Conservation (phyloP, 495 filamentous ascomycete genomes). For the Massariosphaeria phaeospora region DNA sequence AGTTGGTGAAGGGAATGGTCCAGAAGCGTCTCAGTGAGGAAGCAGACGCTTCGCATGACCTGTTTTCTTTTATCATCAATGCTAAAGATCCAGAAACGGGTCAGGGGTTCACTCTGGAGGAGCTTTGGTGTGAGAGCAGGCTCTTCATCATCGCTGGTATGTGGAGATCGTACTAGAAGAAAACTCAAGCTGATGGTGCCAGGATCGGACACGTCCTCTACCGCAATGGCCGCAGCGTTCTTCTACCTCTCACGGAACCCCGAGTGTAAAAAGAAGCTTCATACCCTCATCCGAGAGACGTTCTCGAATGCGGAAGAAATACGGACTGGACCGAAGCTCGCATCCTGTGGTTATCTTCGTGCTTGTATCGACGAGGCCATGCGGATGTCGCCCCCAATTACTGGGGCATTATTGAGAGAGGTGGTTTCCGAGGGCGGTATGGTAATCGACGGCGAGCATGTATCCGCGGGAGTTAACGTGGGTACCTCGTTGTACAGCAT, state of each 20-base stretch:
- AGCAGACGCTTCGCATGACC: not conserved
- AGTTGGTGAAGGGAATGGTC: constrained; percentile 1
- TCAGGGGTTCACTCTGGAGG: constrained; percentile 1
- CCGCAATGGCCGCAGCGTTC: constrained; percentile 38
- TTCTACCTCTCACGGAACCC: constrained; percentile 58
- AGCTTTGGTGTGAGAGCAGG: constrained; percentile 4
- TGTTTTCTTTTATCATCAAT: constrained; percentile 5
- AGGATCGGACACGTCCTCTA: constrained; percentile 34
- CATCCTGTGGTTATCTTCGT: constrained; percentile 45
- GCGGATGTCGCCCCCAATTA: constrained; percentile 42
- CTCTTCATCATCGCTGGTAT: constrained; percentile 12
- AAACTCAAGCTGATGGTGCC: too few species aligned
- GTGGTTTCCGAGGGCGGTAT: constrained; percentile 8
- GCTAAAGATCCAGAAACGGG: constrained; percentile 10
- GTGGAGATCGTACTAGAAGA: too few species aligned
- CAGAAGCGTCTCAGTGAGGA: not conserved
- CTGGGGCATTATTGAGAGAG: not conserved
- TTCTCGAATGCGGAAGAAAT: not conserved
- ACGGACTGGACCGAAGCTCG: constrained; percentile 41
- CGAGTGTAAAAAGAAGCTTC: constrained; percentile 41
- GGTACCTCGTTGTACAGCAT: constrained; percentile 33
- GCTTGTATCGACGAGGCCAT: constrained; percentile 45
- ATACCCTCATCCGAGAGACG: constrained; percentile 46
- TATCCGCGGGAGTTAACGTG: constrained; percentile 34
- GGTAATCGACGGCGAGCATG: constrained; percentile 23